These are phyloP conservation scores for Sclerotinia nivalis DNA, from an alignment of 2,329 filamentous ascomycete genomes.

Conservation along the genomic window DNA sequence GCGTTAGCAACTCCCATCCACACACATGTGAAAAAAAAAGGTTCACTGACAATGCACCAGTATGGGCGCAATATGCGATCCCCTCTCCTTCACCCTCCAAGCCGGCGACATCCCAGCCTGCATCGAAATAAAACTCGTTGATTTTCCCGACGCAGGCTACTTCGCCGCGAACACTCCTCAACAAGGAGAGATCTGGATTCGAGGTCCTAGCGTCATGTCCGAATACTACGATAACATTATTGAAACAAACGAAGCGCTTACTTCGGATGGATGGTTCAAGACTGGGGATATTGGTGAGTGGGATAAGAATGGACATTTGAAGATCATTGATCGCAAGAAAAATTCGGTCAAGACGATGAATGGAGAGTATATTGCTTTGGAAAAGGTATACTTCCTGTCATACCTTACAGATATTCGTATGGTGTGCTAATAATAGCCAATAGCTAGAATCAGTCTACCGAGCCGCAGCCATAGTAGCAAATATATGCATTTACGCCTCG, in stretches of 20 bases:
- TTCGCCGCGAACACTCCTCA: constrained; percentile 53
- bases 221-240: constrained; percentile 76
- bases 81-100: constrained; percentile 74
- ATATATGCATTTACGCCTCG: constrained; percentile 85
- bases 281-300: constrained; percentile 85
- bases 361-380: constrained; percentile 94
- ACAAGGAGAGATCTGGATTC: constrained; percentile 74
- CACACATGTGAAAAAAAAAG: no score
- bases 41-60: constrained; percentile 55
- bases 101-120: constrained; percentile 74
- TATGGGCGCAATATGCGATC: constrained; percentile 77
- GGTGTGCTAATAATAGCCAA: not conserved
- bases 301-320: constrained; percentile 78
- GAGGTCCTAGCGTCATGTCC: constrained; percentile 77
- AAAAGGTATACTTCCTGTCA: constrained; percentile 55
- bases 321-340: constrained; percentile 70
- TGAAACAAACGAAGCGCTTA: constrained; percentile 70
- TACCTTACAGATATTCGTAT: constrained; percentile 21
- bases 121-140: constrained; percentile 86
- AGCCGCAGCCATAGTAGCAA: constrained; percentile 70
- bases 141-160: constrained; percentile 84
- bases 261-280: constrained; percentile 80
- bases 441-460: constrained; percentile 85
- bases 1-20: constrained; percentile 45
- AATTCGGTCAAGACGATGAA: constrained; percentile 62